Evolutionary conservation across 2,329 filamentous ascomycete genomes (phyloP).

Genomic region (Xylaria digitata): DNA sequence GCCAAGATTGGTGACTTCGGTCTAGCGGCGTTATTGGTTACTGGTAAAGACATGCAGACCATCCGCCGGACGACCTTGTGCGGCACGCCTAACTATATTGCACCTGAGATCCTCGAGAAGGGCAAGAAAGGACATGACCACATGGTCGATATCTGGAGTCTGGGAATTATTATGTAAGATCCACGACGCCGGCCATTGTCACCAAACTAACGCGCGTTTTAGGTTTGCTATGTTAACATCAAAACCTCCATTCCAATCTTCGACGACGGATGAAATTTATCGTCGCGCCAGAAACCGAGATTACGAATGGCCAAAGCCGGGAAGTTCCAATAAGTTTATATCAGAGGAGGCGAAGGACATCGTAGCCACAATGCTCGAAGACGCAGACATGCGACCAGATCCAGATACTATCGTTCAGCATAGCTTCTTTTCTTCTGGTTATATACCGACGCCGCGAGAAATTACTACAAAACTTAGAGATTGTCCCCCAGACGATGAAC

Average conservation of each 20-base stretch:
- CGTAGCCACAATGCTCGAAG: conserved; percentile 79
- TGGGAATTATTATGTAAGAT: conserved; percentile 94
- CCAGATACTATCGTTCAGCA: conserved; percentile 84
- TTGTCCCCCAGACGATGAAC: conserved; percentile 65
- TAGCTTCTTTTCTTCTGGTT: conserved; percentile 80
- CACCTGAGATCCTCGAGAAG: conserved; percentile 94
- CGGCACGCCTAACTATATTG: conserved; percentile 98
- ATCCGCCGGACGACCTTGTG: conserved; percentile 91
- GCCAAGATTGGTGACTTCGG: conserved; percentile 98
- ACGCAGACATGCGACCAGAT: conserved; percentile 78
- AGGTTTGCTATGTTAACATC: conserved; percentile 97
- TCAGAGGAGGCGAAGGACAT: conserved; percentile 81
- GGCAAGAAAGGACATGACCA: conserved; percentile 95
- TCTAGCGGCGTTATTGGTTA: conserved; percentile 88
- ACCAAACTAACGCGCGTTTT: conserved; percentile 43
- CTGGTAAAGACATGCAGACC: conserved; percentile 87
- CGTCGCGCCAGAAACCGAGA: conserved; percentile 75
- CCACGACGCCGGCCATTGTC: background rate
- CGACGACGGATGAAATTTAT: conserved; percentile 88
- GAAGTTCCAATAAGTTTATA: conserved; percentile 75
- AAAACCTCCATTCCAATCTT: conserved; percentile 95
- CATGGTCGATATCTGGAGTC: conserved; percentile 97
- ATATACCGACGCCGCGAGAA: conserved; percentile 72
- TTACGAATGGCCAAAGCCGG: conserved; percentile 80
- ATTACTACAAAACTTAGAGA: conserved; percentile 70